Evolutionary conservation across 1,284 basidiomycete species (phyloP).

Genomic region (Sphagnurus paluster): DNA sequence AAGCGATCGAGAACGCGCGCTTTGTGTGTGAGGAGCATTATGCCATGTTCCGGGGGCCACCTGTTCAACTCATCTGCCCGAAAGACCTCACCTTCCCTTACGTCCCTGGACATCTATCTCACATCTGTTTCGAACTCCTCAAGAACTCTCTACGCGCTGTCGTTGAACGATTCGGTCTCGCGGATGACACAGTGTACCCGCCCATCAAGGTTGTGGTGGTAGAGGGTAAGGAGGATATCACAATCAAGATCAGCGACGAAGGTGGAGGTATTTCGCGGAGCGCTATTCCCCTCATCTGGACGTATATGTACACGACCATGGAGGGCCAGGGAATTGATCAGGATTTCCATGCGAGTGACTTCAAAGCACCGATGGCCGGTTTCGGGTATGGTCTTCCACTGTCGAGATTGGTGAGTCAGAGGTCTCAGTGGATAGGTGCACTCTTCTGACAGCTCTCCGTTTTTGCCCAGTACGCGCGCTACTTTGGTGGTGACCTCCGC

Average conservation of each 20-base stretch:
- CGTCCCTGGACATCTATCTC: conserved; percentile 93
- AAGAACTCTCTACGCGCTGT: conserved; percentile 98
- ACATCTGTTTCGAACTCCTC: conserved; percentile 98
- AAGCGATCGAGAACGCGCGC: conserved; percentile 97
- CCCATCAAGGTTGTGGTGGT: conserved; percentile 98
- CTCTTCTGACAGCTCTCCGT: conserved; percentile 3
- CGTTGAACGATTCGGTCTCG: conserved; percentile 89
- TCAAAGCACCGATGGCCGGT: conserved; percentile 98
- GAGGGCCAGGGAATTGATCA: conserved; percentile 85
- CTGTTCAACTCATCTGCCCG: conserved; percentile 96
- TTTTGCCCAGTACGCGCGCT: conserved; percentile 77
- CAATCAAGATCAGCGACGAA: conserved; percentile 93
- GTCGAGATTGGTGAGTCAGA: conserved; percentile 79
- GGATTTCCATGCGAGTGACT: conserved; percentile 89
- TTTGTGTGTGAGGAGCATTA: conserved; percentile 99
- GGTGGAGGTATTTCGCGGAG: conserved; percentile 95
- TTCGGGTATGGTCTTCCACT: conserved; percentile 95
- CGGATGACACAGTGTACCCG: conserved; percentile 81
- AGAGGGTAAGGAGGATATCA: conserved; percentile 94
- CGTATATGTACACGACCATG: conserved; percentile 99
- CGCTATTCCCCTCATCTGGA: conserved; percentile 96
- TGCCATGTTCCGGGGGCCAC: conserved; percentile 93
- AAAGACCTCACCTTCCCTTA: conserved; percentile 89
- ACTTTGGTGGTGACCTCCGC: conserved; percentile 96
- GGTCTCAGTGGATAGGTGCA: not conserved